Base-by-base conservation (phyloP, 257 asterid genomes). In the Sherardia arvensis region DNA sequence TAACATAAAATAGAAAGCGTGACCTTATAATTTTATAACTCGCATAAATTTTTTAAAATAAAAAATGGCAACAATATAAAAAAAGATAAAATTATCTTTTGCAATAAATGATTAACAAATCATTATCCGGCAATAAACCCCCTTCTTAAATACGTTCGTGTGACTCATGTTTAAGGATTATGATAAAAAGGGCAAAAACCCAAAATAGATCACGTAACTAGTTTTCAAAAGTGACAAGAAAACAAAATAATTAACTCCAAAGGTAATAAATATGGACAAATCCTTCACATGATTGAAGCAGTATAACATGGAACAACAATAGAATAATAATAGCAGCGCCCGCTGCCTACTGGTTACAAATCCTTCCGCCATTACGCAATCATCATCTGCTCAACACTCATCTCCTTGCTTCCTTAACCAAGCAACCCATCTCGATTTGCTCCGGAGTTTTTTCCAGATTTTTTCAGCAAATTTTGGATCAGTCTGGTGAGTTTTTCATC, bases 351-450 rank as follows among this genome's bases (percentile, higher is more conserved):
- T 54, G 33, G 17, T n/a, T 8, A 54, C 60, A 54, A 54, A 12
- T 54, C 32, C 6, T 33, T 26, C 60, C 60, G 60, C 60, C 60
- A 22, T 28, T 23, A 54, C 60, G 60, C 60, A 54, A 54, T 54
- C 60, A 17, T 23, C 59, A 10, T 51, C 28, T 21, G 26, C 28
- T 51, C 55, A 49, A 49, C 25, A 49, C 5, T 49, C 25, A 18
- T 49, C 25, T 20, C 25, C 26, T 49, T 51, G 27, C 26, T 51
- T 21, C 57, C 57, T 51, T 22, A 7, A 21, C 5, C 7, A 21
- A 51, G 3, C 57, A 51, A 51, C 57, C 57, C 57, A 51, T 18
- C 22, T 51, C 27, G 18, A 23, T 51, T 51, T 22, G 29, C 17
- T 21, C 22, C 57, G 22, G 25, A 20, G 7, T 51, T 21, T 51